Evolutionary conservation across 495 filamentous ascomycete species (phyloP).

Genomic region (Penicillium psychrofluorescens): DNA sequence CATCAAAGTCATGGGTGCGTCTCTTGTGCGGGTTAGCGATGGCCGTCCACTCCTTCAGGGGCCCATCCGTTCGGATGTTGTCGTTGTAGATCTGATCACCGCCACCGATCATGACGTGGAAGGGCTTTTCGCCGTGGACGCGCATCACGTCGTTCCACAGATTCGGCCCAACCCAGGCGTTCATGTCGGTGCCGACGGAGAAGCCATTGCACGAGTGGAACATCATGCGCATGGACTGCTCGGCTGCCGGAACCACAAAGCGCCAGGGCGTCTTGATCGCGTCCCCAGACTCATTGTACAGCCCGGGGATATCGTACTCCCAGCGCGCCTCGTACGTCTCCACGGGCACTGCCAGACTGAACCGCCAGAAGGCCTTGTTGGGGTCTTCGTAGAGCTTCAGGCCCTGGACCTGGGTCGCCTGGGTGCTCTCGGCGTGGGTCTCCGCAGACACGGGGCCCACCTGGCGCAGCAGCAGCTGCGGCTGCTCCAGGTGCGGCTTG

Average conservation of each 20-base stretch:
- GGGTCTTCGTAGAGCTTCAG: slow-evolving; percentile 74
- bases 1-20: slow-evolving; percentile 66
- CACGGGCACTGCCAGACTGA: slow-evolving; percentile 50
- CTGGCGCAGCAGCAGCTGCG: slow-evolving; percentile 41
- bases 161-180: slow-evolving; percentile 71
- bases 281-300: slow-evolving; percentile 29
- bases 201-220: slow-evolving; percentile 98
- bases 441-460: slow-evolving; percentile 27
- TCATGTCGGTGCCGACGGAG: slow-evolving; percentile 83
- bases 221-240: slow-evolving; percentile 89
- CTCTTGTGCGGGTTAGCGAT: slow-evolving; percentile 79
- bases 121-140: slow-evolving; percentile 58
- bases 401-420: slow-evolving; percentile 31
- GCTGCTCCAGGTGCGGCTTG: slow-evolving; percentile 50
- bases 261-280: slow-evolving; percentile 33
- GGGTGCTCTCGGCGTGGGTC: slow-evolving; percentile 1
- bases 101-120: slow-evolving; percentile 94
- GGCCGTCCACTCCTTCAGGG: slow-evolving; percentile 70
- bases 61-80: slow-evolving; percentile 74
- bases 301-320: slow-evolving; percentile 39
- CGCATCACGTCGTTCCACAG: slow-evolving; percentile 90
- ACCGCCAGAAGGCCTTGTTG: slow-evolving; percentile 75
- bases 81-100: slow-evolving; percentile 97
- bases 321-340: slow-evolving; percentile 40
- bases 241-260: slow-evolving; percentile 70